phyloP scores from a whole-genome alignment of 345 rosid species.

The Populus pruinosa region DNA sequence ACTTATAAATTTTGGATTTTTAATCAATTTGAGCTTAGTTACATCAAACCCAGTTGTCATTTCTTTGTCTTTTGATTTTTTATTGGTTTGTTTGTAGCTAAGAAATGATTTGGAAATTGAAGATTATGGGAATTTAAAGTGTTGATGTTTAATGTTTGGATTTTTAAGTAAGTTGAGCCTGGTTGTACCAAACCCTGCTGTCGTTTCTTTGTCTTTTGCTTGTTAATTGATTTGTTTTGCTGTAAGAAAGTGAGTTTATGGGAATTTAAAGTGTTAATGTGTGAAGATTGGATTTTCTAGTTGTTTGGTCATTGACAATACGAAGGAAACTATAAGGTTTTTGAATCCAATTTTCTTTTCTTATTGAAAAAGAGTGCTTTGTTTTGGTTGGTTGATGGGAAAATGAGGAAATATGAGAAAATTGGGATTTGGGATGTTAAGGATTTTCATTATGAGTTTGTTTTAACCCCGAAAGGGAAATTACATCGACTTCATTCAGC shows the following conservation, averaged over 20 bases:
- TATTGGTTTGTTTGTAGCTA: background rate
- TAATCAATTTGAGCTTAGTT: background rate
- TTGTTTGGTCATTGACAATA: background rate
- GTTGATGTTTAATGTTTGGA: background rate
- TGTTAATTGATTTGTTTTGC: background rate
- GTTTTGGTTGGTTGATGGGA: slow-evolving; percentile 9
- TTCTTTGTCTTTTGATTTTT: background rate
- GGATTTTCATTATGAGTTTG: background rate
- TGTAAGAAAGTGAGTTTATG: background rate
- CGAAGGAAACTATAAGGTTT: background rate
- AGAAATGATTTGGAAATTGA: background rate
- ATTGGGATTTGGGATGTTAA: background rate
- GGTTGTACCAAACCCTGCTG: background rate
- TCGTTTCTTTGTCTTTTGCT: background rate
- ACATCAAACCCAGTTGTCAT: background rate
- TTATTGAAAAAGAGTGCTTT: background rate
- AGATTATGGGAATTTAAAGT: background rate
- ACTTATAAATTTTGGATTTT: background rate
- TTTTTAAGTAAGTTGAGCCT: background rate
- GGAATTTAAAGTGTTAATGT: background rate
- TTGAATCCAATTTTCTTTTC: background rate
- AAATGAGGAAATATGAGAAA: background rate
- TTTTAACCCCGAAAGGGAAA: background rate
- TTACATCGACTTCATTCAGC: background rate
- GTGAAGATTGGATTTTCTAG: background rate